These are phyloP conservation scores for Casuarina equisetifolia DNA, from an alignment of 306 rosid species.

Conservation along the genomic window DNA sequence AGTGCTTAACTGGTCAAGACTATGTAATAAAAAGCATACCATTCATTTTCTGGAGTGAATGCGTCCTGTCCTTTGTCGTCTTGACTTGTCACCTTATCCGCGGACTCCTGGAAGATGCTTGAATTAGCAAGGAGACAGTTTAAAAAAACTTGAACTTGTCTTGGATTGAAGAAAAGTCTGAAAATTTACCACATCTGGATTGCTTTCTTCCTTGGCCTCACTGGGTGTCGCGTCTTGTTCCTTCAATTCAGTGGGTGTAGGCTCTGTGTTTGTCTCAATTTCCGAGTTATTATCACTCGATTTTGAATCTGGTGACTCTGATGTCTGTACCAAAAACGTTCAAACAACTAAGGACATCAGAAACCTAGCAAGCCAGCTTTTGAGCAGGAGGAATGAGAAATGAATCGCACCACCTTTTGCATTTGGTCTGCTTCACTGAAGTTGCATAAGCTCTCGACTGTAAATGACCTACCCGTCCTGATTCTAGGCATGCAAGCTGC, in stretches of 20 bases:
- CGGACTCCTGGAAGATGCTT: conserved; percentile 39
- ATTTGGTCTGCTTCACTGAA: conserved; percentile 71
- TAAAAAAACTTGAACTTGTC: conserved; percentile 13
- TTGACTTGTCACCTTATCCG: conserved; percentile 27
- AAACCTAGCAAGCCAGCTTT: neutral
- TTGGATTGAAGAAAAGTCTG: conserved; percentile 9
- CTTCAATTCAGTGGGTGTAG: conserved; percentile 32
- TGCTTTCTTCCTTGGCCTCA: conserved; percentile 31
- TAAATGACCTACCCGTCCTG: conserved; percentile 75
- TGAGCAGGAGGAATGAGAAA: neutral
- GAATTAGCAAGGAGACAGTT: conserved; percentile 13
- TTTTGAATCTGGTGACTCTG: conserved; percentile 35
- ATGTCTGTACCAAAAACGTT: conserved; percentile 36
- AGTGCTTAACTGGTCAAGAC: neutral
- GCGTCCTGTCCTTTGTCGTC: conserved; percentile 8
- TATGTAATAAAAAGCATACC: conserved; percentile 29
- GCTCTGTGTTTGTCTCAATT: conserved; percentile 30
- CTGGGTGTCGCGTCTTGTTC: conserved; percentile 21
- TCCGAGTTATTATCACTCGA: conserved; percentile 23
- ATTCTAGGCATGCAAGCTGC: conserved; percentile 95
- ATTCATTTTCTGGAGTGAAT: conserved; percentile 20
- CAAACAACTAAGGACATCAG: conserved; percentile 18
- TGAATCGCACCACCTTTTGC: conserved; percentile 47
- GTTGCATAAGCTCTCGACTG: conserved; percentile 69
- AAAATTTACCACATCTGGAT: conserved; percentile 19